Evolutionary conservation across 371 early-diverging fungal species (phyloP).

Genomic region (Nematocida minor): DNA sequence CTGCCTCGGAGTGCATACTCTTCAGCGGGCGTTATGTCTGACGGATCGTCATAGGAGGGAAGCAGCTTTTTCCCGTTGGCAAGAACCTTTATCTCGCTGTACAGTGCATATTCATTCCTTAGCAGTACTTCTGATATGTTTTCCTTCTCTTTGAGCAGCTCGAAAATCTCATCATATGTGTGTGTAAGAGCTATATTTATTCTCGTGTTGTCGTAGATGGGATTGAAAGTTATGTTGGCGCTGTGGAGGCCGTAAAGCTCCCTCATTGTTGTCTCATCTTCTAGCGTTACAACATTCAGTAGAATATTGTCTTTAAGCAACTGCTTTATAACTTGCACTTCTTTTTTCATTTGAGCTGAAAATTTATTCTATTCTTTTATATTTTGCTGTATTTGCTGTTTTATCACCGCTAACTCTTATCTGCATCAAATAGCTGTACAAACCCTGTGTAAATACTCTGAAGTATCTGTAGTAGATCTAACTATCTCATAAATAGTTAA

Average conservation of each 20-base stretch:
- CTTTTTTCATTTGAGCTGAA: slow-evolving; percentile 24
- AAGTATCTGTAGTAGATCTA: not conserved
- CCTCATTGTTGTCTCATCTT: slow-evolving; percentile 31
- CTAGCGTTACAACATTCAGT: slow-evolving; percentile 34
- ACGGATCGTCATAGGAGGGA: not conserved
- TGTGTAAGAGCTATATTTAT: slow-evolving; percentile 3
- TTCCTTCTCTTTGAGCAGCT: slow-evolving; percentile 10
- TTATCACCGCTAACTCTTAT: too few species aligned
- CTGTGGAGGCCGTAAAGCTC: slow-evolving; percentile 1
- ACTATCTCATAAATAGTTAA: slow-evolving; percentile 19
- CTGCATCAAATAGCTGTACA: too few species aligned
- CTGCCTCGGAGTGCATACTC: slow-evolving; percentile 11
- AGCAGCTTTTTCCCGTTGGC: slow-evolving; percentile 9
- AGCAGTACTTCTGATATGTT: slow-evolving; percentile 3
- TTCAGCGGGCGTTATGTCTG: slow-evolving; percentile 22
- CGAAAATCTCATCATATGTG: not conserved
- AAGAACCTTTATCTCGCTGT: slow-evolving; percentile 27
- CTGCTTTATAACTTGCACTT: not conserved
- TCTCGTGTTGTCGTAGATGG: slow-evolving; percentile 13
- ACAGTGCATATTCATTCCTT: slow-evolving; percentile 2
- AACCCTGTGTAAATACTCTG: not conserved
- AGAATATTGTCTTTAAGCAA: slow-evolving; percentile 20
- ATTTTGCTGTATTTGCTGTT: too few species aligned
- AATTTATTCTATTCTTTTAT: not conserved
- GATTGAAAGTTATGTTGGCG: slow-evolving; percentile 9